Base-by-base conservation (phyloP, 257 asterid species). In the Anisodus acutangulus region DNA sequence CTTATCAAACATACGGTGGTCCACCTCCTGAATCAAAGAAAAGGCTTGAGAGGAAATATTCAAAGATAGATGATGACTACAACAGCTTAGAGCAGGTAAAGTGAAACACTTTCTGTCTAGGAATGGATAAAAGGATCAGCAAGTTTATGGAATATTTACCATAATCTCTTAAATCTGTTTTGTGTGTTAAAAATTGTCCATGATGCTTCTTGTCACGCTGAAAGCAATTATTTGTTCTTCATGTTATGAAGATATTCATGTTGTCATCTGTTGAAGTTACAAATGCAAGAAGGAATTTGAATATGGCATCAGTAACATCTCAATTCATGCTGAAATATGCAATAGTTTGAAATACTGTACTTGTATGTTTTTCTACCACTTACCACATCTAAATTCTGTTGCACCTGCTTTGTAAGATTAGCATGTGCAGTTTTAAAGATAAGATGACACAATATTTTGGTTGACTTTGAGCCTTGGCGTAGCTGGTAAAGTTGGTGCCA, bases 41-140 rank as follows among this genome's bases (percentile, higher is more conserved):
- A 86, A 90, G 85, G 78, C 63, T 92, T 86, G 98, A 92, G 89
- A 93, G 95, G 90, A 96, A 94, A 86, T 96, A 35, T 83, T 92
- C 99, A 4, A 93, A 89, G 91, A 96, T 96, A 59, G 97, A 96
- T 83, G 99, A 96, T 87, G 88, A 93, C 83, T 96, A 90, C 90
- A 80, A n/a, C 88, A 90, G 89, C 80, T 72, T 96, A 84, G 98
- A 92, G 26, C 97, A 96, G 97, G 99, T 95, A 82, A 35, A 79
- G 13, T 81, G 55, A 71, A 10, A 43, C 43, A 68, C 10, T 10
- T 19, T 1, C 64, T 13, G 15, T 12, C 26, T 55, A 37, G 2
- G 31, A 54, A 45, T 35, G 69, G 47, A 62, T 63, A 47, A 31
- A 81, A 51, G 35, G 78, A 12, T 53, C 47, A 51, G 26, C 64